Evolutionary conservation across 2,329 filamentous ascomycete species (phyloP), one percentile per base, ranked within the genome.

Genomic region (Aphanoascus verrucosus): DNA sequence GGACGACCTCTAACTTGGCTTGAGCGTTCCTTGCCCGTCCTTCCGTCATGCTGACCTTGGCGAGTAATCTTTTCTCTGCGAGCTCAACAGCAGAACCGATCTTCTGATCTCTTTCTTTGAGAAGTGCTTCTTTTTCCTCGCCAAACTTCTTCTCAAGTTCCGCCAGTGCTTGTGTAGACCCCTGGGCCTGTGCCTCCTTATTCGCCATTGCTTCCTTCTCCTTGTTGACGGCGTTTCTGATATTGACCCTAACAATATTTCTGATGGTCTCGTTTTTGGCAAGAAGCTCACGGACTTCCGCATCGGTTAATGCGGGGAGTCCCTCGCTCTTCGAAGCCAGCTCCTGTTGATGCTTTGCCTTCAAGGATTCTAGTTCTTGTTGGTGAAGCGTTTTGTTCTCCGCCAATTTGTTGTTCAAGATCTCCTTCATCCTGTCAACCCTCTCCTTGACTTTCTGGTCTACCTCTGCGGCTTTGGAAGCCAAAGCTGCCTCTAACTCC

Each of bases 1-100:
- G 80, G 2, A 97, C 86, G 1, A 93, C 81, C 1, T 80, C 78
- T 32, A 94, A 72, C 72, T 93, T 94, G 3, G 84, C 86, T 49
- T 77, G 76, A 0, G 83, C 80, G 7, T 73, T 71, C 57, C 78
- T 80, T 45, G 77, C 71, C 64, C 84, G 82, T 61, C 84, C 86
- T 60, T 91, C 84, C 5, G 82, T 74, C 81, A 94, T 86, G 65
- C 88, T 91, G 58, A 91, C 76, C 59, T 85, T 86, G 47, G 87
- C 73, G 1, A 80, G 80, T 52, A 79, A 80, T 66, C 87, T 88
- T 72, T 90, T 90, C 35, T 83, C 80, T 43, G 83, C 82, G 71
- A 93, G 78, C 57, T 85, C 78, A 49, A 85, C 79, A 2, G 83
- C 84, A 37, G 69, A 69, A 43, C 66, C 85, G 77, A 68, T 68